Conservation (phyloP, 1,284 basidiomycete genomes). For the Cryptococcus sp. region DNA sequence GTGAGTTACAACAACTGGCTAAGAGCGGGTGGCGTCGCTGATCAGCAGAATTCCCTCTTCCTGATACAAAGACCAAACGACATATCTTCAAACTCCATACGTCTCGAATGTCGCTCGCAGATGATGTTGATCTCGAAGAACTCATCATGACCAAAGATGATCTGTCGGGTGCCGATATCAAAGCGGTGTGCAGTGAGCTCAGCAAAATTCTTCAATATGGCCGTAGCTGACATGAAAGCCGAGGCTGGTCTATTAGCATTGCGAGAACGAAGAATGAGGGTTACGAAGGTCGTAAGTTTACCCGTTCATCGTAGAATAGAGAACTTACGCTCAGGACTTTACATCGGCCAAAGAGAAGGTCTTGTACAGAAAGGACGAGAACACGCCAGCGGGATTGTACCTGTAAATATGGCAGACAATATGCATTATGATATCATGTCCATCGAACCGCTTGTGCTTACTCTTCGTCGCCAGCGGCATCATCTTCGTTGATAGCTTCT, state of each 20-base stretch:
- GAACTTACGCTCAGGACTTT: slow-evolving; percentile 64
- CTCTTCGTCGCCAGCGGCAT: slow-evolving; percentile 1
- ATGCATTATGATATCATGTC: background rate
- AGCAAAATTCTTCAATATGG: background rate
- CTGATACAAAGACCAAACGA: slow-evolving; percentile 92
- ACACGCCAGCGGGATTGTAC: slow-evolving; percentile 51
- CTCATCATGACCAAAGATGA: slow-evolving; percentile 96
- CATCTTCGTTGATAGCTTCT: slow-evolving; percentile 34
- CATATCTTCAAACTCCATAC: slow-evolving; percentile 99
- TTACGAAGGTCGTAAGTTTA: slow-evolving; percentile 65
- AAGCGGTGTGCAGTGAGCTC: slow-evolving; percentile 73
- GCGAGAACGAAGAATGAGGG: slow-evolving; percentile 92
- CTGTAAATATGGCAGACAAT: background rate
- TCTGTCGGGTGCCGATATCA: slow-evolving; percentile 95
- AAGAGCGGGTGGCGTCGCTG: background rate
- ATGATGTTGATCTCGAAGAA: slow-evolving; percentile 95
- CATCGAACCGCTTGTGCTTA: background rate
- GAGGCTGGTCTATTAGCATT: slow-evolving; percentile 94
- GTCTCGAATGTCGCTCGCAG: slow-evolving; percentile 84
- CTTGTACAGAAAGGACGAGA: slow-evolving; percentile 88
- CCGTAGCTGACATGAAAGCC: slow-evolving; percentile 45
- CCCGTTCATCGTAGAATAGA: slow-evolving; percentile 2
- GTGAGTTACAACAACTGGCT: slow-evolving; percentile 37
- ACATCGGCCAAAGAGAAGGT: slow-evolving; percentile 84
- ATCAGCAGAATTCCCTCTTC: slow-evolving; percentile 74